A percentile compares a stretch with the other conserved stretches of the same genome.
These are phyloP conservation scores for Xylariaceae sp. DNA, from an alignment of 2,329 filamentous ascomycete species.

Conservation along the genomic window DNA sequence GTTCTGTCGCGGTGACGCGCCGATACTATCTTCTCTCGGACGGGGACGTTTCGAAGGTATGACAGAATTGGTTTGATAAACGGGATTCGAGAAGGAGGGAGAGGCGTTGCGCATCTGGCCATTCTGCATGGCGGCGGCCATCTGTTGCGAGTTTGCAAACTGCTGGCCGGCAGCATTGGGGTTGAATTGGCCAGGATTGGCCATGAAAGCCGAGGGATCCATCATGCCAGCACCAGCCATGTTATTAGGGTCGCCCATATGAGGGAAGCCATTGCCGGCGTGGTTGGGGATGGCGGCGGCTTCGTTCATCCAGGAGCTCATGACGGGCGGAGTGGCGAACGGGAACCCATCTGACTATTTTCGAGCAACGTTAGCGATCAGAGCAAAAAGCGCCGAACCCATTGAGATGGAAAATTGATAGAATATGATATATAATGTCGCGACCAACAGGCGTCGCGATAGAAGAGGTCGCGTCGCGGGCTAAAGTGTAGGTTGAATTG, in stretches of 20 bases:
- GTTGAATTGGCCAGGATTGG: constrained; percentile 65
- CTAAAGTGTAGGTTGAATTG: constrained; percentile 41
- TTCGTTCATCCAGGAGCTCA: constrained; percentile 77
- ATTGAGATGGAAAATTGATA: constrained; percentile 48
- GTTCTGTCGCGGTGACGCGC: constrained; percentile 79
- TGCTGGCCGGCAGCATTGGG: constrained; percentile 54
- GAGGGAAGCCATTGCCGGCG: constrained; percentile 72
- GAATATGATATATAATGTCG: constrained; percentile 48
- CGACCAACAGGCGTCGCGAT: constrained; percentile 47
- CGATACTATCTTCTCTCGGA: constrained; percentile 81
- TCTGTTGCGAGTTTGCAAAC: constrained; percentile 63
- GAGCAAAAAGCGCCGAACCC: constrained; percentile 45
- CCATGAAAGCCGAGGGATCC: constrained; percentile 69
- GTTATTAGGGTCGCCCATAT: constrained; percentile 66
- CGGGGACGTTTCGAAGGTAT: constrained; percentile 89
- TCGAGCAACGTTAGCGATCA: constrained; percentile 50
- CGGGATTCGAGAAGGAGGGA: constrained; percentile 76
- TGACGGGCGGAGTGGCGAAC: constrained; percentile 58
- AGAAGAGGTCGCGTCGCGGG: constrained; percentile 52
- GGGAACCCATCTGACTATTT: constrained; percentile 55
- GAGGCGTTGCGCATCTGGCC: constrained; percentile 83
- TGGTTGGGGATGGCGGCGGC: constrained; percentile 68
- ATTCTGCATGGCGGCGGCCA: constrained; percentile 72
- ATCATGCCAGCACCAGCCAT: constrained; percentile 62
- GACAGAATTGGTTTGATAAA: constrained; percentile 83